phyloP scores from a whole-genome alignment of 345 rosid species.

The Theobroma cacao region DNA sequence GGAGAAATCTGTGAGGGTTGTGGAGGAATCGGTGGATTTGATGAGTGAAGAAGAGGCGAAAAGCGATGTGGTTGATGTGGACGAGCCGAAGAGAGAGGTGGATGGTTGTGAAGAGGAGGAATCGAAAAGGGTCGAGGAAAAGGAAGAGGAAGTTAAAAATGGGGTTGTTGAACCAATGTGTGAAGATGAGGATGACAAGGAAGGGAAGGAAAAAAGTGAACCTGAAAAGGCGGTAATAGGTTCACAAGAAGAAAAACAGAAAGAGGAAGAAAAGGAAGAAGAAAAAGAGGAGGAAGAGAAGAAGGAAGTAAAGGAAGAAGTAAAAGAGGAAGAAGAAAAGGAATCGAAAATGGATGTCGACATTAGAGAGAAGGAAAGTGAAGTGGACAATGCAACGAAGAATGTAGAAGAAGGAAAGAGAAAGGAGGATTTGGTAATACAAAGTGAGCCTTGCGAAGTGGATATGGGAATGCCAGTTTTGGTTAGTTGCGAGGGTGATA shows the following conservation, averaged over 20 bases:
- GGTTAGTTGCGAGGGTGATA: constrained; percentile 17
- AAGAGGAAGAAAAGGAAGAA: not conserved
- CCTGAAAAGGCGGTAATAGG: not conserved
- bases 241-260: not conserved
- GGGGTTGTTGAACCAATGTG: constrained; percentile 18
- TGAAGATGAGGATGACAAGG: constrained; percentile 20
- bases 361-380: not conserved
- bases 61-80: constrained; percentile 70
- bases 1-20: constrained; percentile 18
- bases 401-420: constrained; percentile 7
- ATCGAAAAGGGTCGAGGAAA: constrained; percentile 12
- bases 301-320: not conserved
- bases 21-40: constrained; percentile 23
- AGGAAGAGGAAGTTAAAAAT: constrained; percentile 17
- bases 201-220: constrained; percentile 2
- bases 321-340: not conserved
- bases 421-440: not conserved
- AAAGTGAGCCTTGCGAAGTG: not conserved
- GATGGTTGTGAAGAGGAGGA: constrained; percentile 14
- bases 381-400: not conserved
- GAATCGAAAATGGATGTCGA: constrained; percentile 9
- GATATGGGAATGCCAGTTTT: constrained; percentile 9
- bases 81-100: constrained; percentile 39
- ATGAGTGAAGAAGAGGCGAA: constrained; percentile 60
- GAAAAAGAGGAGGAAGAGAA: not conserved